These are phyloP conservation scores for Rosa rugosa DNA, from an alignment of 306 rosid genomes.

Conservation along the genomic window DNA sequence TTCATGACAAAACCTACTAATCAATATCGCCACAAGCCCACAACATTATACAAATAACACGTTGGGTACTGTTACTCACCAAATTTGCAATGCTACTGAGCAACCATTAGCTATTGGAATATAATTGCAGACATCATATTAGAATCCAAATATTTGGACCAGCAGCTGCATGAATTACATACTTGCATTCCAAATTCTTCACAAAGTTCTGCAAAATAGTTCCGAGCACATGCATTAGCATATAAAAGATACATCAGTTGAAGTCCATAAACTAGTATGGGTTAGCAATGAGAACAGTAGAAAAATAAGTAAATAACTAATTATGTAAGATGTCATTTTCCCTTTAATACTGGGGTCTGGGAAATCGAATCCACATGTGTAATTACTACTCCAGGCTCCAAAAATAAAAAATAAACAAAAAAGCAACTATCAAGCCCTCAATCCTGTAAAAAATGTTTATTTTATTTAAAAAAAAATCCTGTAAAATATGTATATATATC, in stretches of 20 bases:
- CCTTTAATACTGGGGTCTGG: neutral
- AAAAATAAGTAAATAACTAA: neutral
- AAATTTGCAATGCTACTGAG: constrained; percentile 10
- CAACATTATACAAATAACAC: constrained; percentile 14
- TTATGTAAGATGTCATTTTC: neutral
- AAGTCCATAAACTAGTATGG: neutral
- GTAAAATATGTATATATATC: neutral
- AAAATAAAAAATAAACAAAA: neutral
- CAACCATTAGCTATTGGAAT: constrained; percentile 7
- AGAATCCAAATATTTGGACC: neutral
- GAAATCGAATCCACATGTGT: neutral
- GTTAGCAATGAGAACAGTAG: neutral
- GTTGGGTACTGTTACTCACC: constrained; percentile 9
- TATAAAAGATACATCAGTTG: neutral
- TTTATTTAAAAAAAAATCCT: neutral
- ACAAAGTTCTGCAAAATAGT: constrained; percentile 8
- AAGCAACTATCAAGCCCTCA: neutral
- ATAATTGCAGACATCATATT: neutral
- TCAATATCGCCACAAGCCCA: neutral
- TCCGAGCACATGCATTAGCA: neutral
- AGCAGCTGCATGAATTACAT: neutral
- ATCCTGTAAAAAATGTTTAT: neutral
- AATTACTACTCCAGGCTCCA: constrained; percentile 8
- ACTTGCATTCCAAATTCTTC: neutral
- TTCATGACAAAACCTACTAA: neutral